Evolutionary conservation across 139 green algal species (phyloP).

Genomic region (Closterium sp.): DNA sequence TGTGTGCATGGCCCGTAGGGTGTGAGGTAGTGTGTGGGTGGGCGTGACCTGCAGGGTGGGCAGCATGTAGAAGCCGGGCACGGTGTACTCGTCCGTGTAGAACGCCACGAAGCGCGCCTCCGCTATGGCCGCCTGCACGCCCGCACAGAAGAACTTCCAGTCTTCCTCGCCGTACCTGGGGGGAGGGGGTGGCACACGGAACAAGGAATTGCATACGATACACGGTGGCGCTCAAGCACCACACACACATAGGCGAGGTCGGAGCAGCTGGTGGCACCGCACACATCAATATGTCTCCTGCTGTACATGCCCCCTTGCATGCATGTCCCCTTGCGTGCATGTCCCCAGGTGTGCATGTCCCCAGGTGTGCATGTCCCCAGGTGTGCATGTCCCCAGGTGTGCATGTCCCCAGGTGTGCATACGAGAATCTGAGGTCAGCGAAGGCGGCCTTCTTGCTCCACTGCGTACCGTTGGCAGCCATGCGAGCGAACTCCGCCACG

Average conservation of each 20-base stretch:
- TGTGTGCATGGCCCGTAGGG: background rate
- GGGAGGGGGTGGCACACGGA: too few relatives aligned
- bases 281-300: background rate
- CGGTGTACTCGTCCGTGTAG: constrained; percentile 16
- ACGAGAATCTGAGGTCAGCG: too few relatives aligned
- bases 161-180: constrained; percentile 3
- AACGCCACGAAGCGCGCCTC: constrained; percentile 3
- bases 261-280: too few relatives aligned
- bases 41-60: background rate
- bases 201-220: too few relatives aligned
- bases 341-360: background rate
- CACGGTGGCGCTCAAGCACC: too few relatives aligned
- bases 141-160: constrained; percentile 26
- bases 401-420: too few relatives aligned
- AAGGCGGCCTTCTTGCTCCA: too few relatives aligned
- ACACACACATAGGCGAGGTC: too few relatives aligned
- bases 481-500: too few relatives aligned
- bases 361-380: too few relatives aligned
- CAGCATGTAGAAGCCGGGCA: constrained; percentile 21
- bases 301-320: background rate
- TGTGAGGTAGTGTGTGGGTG: background rate
- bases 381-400: too few relatives aligned
- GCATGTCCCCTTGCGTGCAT: background rate
- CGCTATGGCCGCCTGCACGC: background rate
- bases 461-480: too few relatives aligned